Conservation (phyloP, 139 green algal genomes). For the Pseudopediastrum boryanum region DNA sequence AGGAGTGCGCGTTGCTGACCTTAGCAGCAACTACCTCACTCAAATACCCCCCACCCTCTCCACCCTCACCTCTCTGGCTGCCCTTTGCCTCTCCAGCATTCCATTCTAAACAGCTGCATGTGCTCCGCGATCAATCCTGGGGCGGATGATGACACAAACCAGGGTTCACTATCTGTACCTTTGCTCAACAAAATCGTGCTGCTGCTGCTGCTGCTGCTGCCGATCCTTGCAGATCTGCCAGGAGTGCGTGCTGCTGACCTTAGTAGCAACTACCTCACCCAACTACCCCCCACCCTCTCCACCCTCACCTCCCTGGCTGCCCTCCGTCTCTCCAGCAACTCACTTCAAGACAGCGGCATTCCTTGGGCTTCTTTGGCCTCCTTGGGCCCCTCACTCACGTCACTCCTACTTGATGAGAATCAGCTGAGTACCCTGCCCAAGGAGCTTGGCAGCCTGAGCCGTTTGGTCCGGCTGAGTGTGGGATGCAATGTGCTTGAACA, state of each 20-base stretch:
- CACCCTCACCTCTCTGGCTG: no score
- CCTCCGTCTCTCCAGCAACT: conserved; percentile 54
- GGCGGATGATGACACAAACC: no score
- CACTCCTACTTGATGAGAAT: conserved; percentile 51
- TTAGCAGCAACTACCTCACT: conserved; percentile 54
- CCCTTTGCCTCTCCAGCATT: no score
- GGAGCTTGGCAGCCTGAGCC: conserved; percentile 27
- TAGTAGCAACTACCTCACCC: conserved; percentile 49
- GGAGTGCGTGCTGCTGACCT: conserved; percentile 42
- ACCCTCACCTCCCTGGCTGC: conserved; percentile 44
- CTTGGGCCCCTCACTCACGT: conserved; percentile 11
- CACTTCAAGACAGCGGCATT: conserved; percentile 40
- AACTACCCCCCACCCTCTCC: conserved; percentile 35
- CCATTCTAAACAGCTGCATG: conserved; percentile 36
- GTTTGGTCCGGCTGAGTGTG: conserved; percentile 24
- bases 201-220: no score
- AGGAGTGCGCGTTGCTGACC: no score
- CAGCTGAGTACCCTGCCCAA: conserved; percentile 43
- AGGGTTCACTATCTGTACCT: no score
- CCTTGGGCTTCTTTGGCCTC: conserved; percentile 40
- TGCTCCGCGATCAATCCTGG: no score
- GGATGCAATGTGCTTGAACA: conserved; percentile 3
- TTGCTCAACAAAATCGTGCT: no score
- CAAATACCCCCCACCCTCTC: no score
- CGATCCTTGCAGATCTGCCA: conserved; percentile 3